Percentiles rank a stretch among this genome's conserved stretches.
These are phyloP conservation scores for Penicillium canariense DNA, from an alignment of 495 filamentous ascomycete genomes.

Conservation along the genomic window DNA sequence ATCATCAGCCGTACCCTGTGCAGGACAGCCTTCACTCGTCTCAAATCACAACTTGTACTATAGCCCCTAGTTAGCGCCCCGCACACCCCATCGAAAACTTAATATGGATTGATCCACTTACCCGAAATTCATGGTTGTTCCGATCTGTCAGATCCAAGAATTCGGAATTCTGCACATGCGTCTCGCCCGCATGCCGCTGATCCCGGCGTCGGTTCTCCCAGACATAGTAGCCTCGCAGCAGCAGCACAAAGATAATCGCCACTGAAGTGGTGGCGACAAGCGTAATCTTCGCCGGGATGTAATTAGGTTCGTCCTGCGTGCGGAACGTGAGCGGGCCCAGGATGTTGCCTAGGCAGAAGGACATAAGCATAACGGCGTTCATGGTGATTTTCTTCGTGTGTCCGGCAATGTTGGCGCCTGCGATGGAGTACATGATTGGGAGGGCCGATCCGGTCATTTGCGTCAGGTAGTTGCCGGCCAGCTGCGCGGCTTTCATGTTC, in stretches of 20 bases:
- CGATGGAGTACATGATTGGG: slow-evolving; percentile 43
- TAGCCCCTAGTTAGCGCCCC: slow-evolving; percentile 1
- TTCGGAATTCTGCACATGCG: slow-evolving; percentile 24
- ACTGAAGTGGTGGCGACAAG: slow-evolving; percentile 49
- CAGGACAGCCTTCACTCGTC: neutral
- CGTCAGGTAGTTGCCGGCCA: slow-evolving; percentile 41
- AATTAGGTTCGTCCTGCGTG: slow-evolving; percentile 39
- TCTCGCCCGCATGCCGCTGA: slow-evolving; percentile 10
- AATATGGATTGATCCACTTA: slow-evolving; percentile 30
- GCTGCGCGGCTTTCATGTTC: slow-evolving; percentile 29
- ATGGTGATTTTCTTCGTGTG: slow-evolving; percentile 55
- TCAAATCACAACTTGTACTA: slow-evolving; percentile 16
- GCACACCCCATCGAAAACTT: neutral
- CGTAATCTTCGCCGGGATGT: slow-evolving; percentile 61
- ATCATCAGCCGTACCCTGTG: neutral
- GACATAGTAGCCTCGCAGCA: slow-evolving; percentile 43
- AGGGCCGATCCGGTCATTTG: slow-evolving; percentile 40
- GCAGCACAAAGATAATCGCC: slow-evolving; percentile 33
- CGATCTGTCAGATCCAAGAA: slow-evolving; percentile 41
- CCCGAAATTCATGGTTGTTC: slow-evolving; percentile 34
- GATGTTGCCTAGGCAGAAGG: slow-evolving; percentile 62
- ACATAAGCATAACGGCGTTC: slow-evolving; percentile 55
- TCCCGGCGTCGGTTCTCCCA: slow-evolving; percentile 46
- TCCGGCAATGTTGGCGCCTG: slow-evolving; percentile 44
- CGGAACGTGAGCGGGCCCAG: slow-evolving; percentile 56